Base-by-base conservation (phyloP, 176 grass and related monocot genomes). In the Juncus inflexus region DNA sequence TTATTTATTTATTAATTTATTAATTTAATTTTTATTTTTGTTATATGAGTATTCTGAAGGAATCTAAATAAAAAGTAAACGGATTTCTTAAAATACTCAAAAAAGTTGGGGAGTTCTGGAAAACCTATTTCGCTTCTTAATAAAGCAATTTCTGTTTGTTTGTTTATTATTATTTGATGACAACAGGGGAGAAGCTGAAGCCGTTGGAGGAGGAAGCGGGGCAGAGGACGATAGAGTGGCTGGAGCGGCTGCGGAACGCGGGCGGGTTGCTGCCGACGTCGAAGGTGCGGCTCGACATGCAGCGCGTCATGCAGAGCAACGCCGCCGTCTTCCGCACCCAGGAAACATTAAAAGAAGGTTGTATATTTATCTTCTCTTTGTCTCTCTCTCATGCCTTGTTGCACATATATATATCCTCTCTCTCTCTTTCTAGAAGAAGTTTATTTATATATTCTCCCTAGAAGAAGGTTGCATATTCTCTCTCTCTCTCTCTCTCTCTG, bases 261-360 rank as follows among this genome's bases (percentile, higher is more conserved):
- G 79, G 79, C 69, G 86, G 86, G 55, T 85, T 78, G 53, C 63
- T 90, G 52, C 70, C 79, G 60, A 90, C 86, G 64, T 83, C 83
- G 7, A 77, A 90, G 35, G 64, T 90, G 57, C 86, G 86, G 41
- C 76, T 90, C 45, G 82, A 90, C 67, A 90, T 90, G 86, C 86
- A 90, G 76, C 82, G 86, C 40, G 59, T 90, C 47, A 90, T 90
- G 86, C 86, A 90, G 61, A 90, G 69, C 77, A 90, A 90, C 82
- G 82, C 82, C 67, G 82, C 86, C 65, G 86, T 90, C 49, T 90
- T 90, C 61, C 71, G 86, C 64, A 90, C 86, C 52, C 82, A 90
- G 66, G 87, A 90, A 83, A 86, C 79, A 62, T 58, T 90, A 9
- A 76, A 74, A 3, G 87, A 90, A 90, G 87, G 87, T 90, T 28